Base-by-base conservation (phyloP, 495 filamentous ascomycete species). In the Annulohypoxylon nitens region DNA sequence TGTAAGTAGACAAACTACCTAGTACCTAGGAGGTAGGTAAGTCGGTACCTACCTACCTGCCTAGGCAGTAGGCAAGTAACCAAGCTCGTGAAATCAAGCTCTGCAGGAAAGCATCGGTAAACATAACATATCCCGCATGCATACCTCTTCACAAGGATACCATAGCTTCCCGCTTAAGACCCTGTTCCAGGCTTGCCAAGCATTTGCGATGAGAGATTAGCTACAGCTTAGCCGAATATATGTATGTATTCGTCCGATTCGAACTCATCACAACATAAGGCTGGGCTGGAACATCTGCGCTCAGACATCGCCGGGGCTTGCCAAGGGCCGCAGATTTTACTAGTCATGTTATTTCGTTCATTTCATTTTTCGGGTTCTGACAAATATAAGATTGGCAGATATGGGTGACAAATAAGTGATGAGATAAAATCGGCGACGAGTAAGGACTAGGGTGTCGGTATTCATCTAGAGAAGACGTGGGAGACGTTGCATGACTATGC, bases 121-220 rank as follows among this genome's bases (percentile, higher is more conserved):
- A 69, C 36, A 25, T 50, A 41, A 54, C 47, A 58, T 36, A 25
- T 69, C 54, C 25, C 23, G 23, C 45, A 61, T 64, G 61, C 59
- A 70, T 59, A 26, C 14, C 25, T 33, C 25, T 33, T 16, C 62
- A 60, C 54, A 65, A 26, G 68, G 54, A 65, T 30, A 6, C 30
- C 30, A 3, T 70, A 43, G 34, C 5, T 50, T 69, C 16, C 61
- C 53, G 53, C 53, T 54, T 65, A 65, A 65, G 45, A 64, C 67
- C 67, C 25, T 61, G 69, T 34, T 48, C 55, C 47, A 45, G 63
- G 37, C 20, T 62, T 58, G 69, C 69, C 69, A 67, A 67, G 63
- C 61, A 43, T 36, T 55, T 39, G 45, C 14, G 50, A 34, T 5
- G 50, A 63, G 50, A 37, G 26, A 51, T 62, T 30, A 55, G 54